A percentile compares a stretch with the other conserved stretches of the same genome.
phyloP scores from a whole-genome alignment of 768 basidiomycete species.

The Tephrocybe sp. region DNA sequence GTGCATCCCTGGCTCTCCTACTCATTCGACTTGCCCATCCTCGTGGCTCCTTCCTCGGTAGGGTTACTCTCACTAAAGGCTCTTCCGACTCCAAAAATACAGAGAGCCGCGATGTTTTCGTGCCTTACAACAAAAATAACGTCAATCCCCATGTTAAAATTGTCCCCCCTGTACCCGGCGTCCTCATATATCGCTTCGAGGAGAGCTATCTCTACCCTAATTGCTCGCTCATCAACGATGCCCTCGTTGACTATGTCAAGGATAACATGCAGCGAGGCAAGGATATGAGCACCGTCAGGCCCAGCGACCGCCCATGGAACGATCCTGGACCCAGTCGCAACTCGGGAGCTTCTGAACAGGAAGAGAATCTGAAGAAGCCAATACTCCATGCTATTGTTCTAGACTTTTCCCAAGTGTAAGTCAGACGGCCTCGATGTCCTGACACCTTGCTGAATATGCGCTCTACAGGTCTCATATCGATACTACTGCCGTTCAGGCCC shows the following conservation, averaged over 20 bases:
- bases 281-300: conserved; percentile 61
- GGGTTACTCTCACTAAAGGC: conserved; percentile 57
- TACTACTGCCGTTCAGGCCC: conserved; percentile 85
- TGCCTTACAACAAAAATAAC: conserved; percentile 65
- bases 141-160: conserved; percentile 73
- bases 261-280: conserved; percentile 70
- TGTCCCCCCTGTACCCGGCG: conserved; percentile 75
- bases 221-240: conserved; percentile 62
- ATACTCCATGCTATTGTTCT: conserved; percentile 82
- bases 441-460: neutral
- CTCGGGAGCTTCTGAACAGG: conserved; percentile 43
- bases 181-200: conserved; percentile 89
- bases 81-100: conserved; percentile 24
- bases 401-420: conserved; percentile 81
- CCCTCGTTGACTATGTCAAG: conserved; percentile 81
- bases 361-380: conserved; percentile 55
- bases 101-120: conserved; percentile 71
- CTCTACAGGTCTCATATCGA: conserved; percentile 75
- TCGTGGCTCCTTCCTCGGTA: conserved; percentile 88
- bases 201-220: conserved; percentile 90
- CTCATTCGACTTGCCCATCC: conserved; percentile 86
- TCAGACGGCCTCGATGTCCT: neutral
- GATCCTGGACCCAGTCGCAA: conserved; percentile 72
- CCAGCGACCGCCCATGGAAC: conserved; percentile 89
- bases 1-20: conserved; percentile 74